Conservation (phyloP, 345 rosid species). For the Populus tremula region DNA sequence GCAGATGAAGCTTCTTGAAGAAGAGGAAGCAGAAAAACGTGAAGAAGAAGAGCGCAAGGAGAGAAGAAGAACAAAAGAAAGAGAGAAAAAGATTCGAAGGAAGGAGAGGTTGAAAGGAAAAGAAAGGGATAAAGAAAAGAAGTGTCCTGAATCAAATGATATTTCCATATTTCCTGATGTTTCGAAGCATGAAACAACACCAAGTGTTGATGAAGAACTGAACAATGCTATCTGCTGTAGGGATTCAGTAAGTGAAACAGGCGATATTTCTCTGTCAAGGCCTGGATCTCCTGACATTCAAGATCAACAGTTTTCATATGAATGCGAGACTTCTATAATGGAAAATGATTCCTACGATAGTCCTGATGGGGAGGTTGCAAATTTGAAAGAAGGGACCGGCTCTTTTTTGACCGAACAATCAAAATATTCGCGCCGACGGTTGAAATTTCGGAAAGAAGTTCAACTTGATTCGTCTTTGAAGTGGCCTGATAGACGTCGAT, state of each 20-base stretch:
- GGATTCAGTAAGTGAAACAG: constrained; percentile 42
- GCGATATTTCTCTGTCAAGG: constrained; percentile 44
- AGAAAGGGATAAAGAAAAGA: constrained; percentile 69
- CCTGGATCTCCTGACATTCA: constrained; percentile 55
- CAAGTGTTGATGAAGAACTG: constrained; percentile 42
- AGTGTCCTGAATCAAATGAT: constrained; percentile 32
- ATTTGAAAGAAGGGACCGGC: constrained; percentile 46
- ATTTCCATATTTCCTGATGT: constrained; percentile 22
- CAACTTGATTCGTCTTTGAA: constrained; percentile 47
- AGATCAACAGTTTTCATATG: constrained; percentile 38
- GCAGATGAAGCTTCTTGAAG: constrained; percentile 89
- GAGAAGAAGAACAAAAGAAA: constrained; percentile 80
- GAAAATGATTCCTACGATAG: constrained; percentile 43
- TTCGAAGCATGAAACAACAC: constrained; percentile 42
- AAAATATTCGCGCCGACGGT: constrained; percentile 50
- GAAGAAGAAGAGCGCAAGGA: constrained; percentile 94
- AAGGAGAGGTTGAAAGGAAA: constrained; percentile 91
- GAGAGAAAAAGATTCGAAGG: constrained; percentile 87
- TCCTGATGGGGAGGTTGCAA: constrained; percentile 37
- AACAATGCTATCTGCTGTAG: constrained; percentile 31
- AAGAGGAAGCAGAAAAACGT: constrained; percentile 93
- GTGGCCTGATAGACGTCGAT: constrained; percentile 61
- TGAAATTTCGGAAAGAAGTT: constrained; percentile 51
- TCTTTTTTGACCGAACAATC: constrained; percentile 47
- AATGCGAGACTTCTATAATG: constrained; percentile 26